Conservation (phyloP, 129 eudicot genomes). For the Flaveria trinervia region DNA sequence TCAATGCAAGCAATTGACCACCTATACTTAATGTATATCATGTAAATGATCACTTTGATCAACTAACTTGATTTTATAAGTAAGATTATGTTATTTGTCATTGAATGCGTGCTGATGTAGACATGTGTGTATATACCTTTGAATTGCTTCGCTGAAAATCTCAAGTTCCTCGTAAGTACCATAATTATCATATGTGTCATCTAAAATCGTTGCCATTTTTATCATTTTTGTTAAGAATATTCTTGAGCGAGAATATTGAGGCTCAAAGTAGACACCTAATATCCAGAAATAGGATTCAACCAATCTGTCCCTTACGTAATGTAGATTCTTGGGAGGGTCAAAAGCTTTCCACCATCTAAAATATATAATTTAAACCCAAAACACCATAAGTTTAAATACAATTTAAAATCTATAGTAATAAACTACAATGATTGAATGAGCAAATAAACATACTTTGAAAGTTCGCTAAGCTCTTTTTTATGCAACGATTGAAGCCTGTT, state of each 20-base stretch:
- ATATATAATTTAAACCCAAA: background rate
- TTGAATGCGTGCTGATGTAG: background rate
- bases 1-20: background rate
- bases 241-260: slow-evolving; percentile 6
- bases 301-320: slow-evolving; percentile 1
- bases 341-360: slow-evolving; percentile 7
- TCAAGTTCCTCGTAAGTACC: background rate
- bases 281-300: background rate
- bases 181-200: background rate
- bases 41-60: background rate
- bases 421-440: background rate
- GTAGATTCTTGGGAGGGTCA: background rate
- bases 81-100: background rate
- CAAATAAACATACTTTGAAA: background rate
- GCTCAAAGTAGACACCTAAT: background rate
- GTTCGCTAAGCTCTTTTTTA: slow-evolving; percentile 9
- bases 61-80: background rate
- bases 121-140: background rate
- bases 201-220: background rate
- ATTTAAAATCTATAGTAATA: background rate
- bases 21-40: background rate
- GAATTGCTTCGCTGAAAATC: background rate
- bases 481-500: slow-evolving; percentile 10
- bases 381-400: background rate
- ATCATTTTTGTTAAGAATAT: background rate